Evolutionary conservation across 805 yeast species (phyloP).

Genomic region (Kregervanrija delftensis): DNA sequence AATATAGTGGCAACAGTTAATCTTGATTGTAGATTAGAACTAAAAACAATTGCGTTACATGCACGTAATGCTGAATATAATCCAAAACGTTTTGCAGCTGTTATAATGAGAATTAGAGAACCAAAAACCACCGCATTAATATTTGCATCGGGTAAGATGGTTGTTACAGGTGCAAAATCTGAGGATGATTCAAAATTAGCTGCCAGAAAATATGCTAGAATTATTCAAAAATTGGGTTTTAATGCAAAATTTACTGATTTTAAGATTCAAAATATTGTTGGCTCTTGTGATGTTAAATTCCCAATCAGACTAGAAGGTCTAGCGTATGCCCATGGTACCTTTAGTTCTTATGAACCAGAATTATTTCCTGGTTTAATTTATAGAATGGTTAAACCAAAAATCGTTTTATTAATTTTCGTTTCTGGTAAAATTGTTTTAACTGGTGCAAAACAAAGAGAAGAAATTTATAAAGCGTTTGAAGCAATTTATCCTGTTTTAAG

Average conservation of each 20-base stretch:
- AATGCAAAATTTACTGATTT: conserved; percentile 97
- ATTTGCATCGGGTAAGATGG: conserved; percentile 99
- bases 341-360: conserved; percentile 98
- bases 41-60: conserved; percentile 94
- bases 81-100: conserved; percentile 98
- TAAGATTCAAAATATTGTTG: conserved; percentile 96
- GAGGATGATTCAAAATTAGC: conserved; percentile 99
- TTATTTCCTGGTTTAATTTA: conserved; percentile 96
- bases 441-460: conserved; percentile 98
- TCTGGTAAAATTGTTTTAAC: conserved; percentile 96
- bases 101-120: conserved; percentile 97
- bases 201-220: conserved; percentile 94
- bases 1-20: conserved; percentile 98
- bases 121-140: conserved; percentile 97
- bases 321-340: conserved; percentile 97
- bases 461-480: conserved; percentile 96
- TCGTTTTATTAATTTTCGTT: conserved; percentile 90
- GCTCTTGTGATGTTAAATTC: conserved; percentile 97
- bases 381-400: conserved; percentile 99
- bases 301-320: conserved; percentile 96
- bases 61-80: conserved; percentile 99
- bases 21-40: conserved; percentile 89
- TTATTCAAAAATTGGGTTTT: conserved; percentile 95
- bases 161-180: conserved; percentile 97
- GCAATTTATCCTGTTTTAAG: conserved; percentile 97